Base-by-base conservation (phyloP, 1,284 basidiomycete genomes). In the Ustilago esculenta region DNA sequence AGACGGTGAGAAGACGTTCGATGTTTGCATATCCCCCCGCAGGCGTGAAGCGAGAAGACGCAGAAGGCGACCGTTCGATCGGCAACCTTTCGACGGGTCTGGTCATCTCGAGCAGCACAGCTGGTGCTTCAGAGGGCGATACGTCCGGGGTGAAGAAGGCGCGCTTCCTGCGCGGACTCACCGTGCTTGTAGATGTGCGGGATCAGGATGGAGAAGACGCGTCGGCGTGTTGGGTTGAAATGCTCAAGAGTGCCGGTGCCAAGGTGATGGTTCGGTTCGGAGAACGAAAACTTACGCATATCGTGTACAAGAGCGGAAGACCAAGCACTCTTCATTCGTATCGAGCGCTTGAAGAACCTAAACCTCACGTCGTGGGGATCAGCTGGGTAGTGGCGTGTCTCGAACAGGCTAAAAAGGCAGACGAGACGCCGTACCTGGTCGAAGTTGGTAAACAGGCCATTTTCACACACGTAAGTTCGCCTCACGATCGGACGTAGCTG, bases 401-500 rank as follows among this genome's bases (percentile, higher is more conserved):
- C 21, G 58, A 73, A 29, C 57, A 72, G 47, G 71, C 44, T 0
- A 47, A 53, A 24, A 70, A 56, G 44, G 73, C 71, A 2, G 73
- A 75, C 10, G 76, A 79, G 39, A 37, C 45, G 44, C 64, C 67
- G 14, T 79, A 72, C 25, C 50, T 79, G 15, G 73, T 77, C n/a
- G 76, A 79, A 44, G 60, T 79, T 8, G 76, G 64, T 1, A 79
- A 77, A 33, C 50, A 77, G 53, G 76, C 76, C 17, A 67, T 77
- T 44, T 77, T 77, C 23, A 50, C 60, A n/a, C 52, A 53, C 15
- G 71, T 73, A 56, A 76, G 71, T 70, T n/a, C n/a, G n/a, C n/a
- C n/a, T n/a, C n/a, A n/a, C n/a, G n/a, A n/a, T n/a, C n/a, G n/a
- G n/a, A n/a, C n/a, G n/a, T n/a, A n/a, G n/a, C n/a, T n/a, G n/a